Evolutionary conservation across 73 alveolate species (phyloP).

Genomic region (Paramecium bursaria): DNA sequence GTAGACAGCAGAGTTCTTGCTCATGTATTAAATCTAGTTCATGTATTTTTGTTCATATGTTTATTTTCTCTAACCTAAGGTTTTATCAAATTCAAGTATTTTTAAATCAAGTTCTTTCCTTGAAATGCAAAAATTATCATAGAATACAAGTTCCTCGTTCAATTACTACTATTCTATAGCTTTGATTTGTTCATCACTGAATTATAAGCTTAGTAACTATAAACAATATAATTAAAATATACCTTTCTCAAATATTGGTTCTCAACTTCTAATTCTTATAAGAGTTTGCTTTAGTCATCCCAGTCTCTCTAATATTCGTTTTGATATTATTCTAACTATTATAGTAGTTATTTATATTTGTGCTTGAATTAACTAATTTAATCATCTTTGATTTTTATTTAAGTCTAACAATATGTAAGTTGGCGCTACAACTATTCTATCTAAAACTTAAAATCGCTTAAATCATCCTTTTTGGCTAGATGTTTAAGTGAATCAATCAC

Average conservation of each 20-base stretch:
- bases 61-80: not conserved
- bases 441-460: too few relatives aligned
- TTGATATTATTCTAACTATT: constrained; percentile 25
- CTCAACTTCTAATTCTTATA: constrained; percentile 5
- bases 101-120: constrained; percentile 32
- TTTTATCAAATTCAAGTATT: constrained; percentile 24
- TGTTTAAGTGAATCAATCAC: too few relatives aligned
- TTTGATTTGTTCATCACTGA: constrained; percentile 43
- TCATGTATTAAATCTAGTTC: too few relatives aligned
- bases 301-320: constrained; percentile 10
- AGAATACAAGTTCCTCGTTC: constrained; percentile 26
- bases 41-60: not conserved
- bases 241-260: not conserved
- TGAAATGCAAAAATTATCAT: constrained; percentile 57
- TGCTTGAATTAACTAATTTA: not conserved
- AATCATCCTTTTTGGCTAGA: too few relatives aligned
- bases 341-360: constrained; percentile 35
- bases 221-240: not conserved
- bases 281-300: not conserved
- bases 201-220: not conserved
- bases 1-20: too few relatives aligned
- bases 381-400: constrained; percentile 23
- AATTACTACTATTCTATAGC: not conserved
- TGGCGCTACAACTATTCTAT: too few relatives aligned
- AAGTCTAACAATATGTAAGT: too few relatives aligned